These are phyloP conservation scores for Cylindrotheca closterium DNA, from an alignment of 108 stramenopile genomes.

Conservation along the genomic window DNA sequence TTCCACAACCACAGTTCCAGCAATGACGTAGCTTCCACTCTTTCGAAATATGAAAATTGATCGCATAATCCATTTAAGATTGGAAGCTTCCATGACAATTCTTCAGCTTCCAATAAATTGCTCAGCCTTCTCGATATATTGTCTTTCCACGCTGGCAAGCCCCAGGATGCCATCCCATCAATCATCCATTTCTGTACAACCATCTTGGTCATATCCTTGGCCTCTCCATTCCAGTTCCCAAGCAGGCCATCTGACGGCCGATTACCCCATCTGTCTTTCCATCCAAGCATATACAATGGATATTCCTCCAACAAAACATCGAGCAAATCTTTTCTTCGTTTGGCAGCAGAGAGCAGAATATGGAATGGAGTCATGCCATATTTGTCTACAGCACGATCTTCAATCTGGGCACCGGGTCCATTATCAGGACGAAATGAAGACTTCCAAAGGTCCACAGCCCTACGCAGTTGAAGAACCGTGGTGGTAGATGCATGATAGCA, in stretches of 20 bases:
- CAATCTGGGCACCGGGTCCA: too few species aligned
- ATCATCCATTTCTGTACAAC: neutral
- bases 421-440: too few species aligned
- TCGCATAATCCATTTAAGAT: too few species aligned
- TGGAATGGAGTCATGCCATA: neutral
- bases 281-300: too few species aligned
- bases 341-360: neutral
- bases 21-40: neutral
- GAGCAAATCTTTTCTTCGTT: neutral
- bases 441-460: too few species aligned
- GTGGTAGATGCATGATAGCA: neutral
- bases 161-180: neutral
- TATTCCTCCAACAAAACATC: too few species aligned
- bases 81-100: neutral
- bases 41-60: neutral
- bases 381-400: neutral
- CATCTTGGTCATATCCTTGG: too few species aligned
- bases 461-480: neutral
- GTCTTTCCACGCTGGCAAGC: neutral
- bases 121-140: neutral
- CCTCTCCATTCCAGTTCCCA: too few species aligned
- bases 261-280: too few species aligned
- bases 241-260: too few species aligned
- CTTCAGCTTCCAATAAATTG: neutral
- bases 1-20: neutral